Evolutionary conservation across 345 rosid genomes (phyloP), one percentile per base, ranked within the genome.

Genomic region (Citrus australasica): DNA sequence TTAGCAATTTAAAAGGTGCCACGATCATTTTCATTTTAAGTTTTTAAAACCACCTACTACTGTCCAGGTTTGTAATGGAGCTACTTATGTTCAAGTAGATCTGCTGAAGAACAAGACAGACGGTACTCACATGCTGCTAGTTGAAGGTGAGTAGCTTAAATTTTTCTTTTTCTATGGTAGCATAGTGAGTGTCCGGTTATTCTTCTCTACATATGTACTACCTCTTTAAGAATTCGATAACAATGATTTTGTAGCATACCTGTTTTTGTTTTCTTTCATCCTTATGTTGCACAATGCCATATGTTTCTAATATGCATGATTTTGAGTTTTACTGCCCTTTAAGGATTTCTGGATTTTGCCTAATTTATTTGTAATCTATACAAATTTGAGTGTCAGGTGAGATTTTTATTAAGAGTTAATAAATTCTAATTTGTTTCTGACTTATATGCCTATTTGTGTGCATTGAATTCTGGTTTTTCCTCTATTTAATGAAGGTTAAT

Each of bases 71-170:
- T 70, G 76, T 71, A 80, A 87, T 79, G 93, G 91, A 35, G 94
- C 94, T 35, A 85, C 92, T 38, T 88, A 72, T 80, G 92, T 89
- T 61, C 42, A 76, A 78, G 83, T 92, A 9, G 89, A 92, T 80
- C 78, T 87, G 84, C 16, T 82, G 78, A 83, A 66, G 68, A 91
- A 83, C 67, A 27, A 56, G 51, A 87, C 76, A 77, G 91, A 90
- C 66, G 79, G 75, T 9, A 53, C 78, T 24, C 73, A 69, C 55
- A 87, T 86, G 88, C 63, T 88, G 73, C 79, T 88, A 8, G 79
- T 88, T 35, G 85, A 90, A 81, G 91, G 93, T 90, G 83, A 30
- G 32, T 53, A n/a, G 21, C 67, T 37, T 32, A 28, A 16, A 17
- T 70, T 22, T 73, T 37, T 63, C 7, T 28, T 14, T 16, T 30